Evolutionary conservation across 495 filamentous ascomycete species (phyloP), one percentile per base, ranked within the genome.

Genomic region (Cercophora newfieldiana): DNA sequence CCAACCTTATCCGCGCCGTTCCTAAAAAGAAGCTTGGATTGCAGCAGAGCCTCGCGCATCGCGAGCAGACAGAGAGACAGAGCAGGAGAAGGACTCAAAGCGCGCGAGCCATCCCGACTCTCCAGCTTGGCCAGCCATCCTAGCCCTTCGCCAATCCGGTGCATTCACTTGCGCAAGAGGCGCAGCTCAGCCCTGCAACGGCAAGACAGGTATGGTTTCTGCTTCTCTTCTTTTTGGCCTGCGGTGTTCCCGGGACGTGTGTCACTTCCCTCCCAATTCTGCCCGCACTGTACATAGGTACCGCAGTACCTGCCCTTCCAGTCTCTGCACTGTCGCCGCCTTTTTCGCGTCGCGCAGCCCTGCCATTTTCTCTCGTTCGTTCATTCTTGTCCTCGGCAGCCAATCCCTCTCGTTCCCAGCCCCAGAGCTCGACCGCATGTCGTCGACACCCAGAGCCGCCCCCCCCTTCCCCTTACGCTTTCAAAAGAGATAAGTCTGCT

Each of bases 401-500:
- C 56, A 31, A 31, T 58, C 54, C 5, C 7, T 22, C 22, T 37
- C 8, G 14, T 53, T 25, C 31, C 58, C 51, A 57, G 47, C 58
- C 65, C 49, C 22, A 49, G 58, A 48, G 31, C 21, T 14, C 37
- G 10, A 44, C 21, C 21, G 33, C 58, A 44, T 30, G n/a, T 24
- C 30, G 21, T 60, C 58, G 58, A 33, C 58, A 25, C 48, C n/a
- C 58, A 28, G 21, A 28, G 37, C 33, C 21, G 58, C 58, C 58
- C 28, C 57, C 37, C 3, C 37, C 10, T 44, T 16, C 37, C 37
- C 37, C 37, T 44, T 63, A 14, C 37, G 12, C 30, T 33, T 63
- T 58, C 47, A 67, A 64, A 66, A 56, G 47, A 69, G 44, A 67
- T 54, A 31, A 49, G 54, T 58, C 70, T 65, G 69, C 72, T 73